Evolutionary conservation across 768 basidiomycete genomes (phyloP).

Genomic region (Strobilomyces confusus): DNA sequence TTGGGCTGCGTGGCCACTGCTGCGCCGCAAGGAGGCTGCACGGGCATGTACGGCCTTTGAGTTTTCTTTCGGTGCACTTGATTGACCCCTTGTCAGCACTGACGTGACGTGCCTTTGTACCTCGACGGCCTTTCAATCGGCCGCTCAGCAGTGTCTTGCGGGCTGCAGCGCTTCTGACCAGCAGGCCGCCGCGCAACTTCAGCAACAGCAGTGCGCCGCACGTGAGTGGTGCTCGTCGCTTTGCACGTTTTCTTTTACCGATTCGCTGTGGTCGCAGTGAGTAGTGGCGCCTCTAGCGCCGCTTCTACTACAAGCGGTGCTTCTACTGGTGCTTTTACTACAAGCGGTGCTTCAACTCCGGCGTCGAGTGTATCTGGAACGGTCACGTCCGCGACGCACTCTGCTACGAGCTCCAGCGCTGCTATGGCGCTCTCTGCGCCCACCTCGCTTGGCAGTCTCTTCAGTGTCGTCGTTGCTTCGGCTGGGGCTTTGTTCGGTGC

Average conservation of each 20-base stretch:
- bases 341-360: too few species aligned
- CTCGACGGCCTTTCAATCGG: constrained; percentile 34
- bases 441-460: constrained; percentile 13
- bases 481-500: constrained; percentile 26
- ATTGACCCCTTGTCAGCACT: constrained; percentile 26
- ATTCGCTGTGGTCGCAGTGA: neutral
- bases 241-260: neutral
- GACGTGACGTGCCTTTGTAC: constrained; percentile 40
- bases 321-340: neutral
- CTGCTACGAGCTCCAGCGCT: constrained; percentile 9
- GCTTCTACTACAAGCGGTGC: neutral
- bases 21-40: neutral
- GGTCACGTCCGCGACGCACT: neutral
- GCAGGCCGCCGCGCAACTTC: constrained; percentile 28
- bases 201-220: constrained; percentile 31
- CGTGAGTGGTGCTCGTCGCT: constrained; percentile 2
- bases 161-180: constrained; percentile 34
- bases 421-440: constrained; percentile 16
- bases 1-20: neutral
- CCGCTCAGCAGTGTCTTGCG: constrained; percentile 32
- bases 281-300: neutral
- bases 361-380: neutral
- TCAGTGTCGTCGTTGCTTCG: constrained; percentile 24
- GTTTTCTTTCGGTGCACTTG: neutral
- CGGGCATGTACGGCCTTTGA: constrained; percentile 12